Percentiles rank a stretch among this genome's conserved stretches.
phyloP scores from a whole-genome alignment of 2,329 filamentous ascomycete genomes.

The Arthrobotrys sinensis region DNA sequence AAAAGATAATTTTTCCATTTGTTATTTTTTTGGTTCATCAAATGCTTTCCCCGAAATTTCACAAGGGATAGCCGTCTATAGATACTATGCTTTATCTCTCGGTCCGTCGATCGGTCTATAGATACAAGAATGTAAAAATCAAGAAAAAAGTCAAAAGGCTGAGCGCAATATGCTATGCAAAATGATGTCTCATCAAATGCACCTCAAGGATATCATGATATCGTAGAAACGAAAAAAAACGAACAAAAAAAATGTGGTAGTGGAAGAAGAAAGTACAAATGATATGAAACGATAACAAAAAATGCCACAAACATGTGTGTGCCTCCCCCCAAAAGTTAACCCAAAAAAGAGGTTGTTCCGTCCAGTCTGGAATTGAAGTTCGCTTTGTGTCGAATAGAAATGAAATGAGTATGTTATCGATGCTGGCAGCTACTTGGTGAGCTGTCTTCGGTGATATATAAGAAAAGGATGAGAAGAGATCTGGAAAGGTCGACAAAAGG shows the following conservation, averaged over 20 bases:
- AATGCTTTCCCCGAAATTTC: background rate
- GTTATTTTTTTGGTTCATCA: background rate
- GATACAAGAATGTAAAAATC: constrained; percentile 26
- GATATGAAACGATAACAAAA: background rate
- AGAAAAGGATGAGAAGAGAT: constrained; percentile 2
- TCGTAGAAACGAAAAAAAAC: constrained; percentile 20
- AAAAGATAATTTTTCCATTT: too few species aligned
- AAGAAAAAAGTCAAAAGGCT: background rate
- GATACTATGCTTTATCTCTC: constrained; percentile 13
- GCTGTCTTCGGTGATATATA: background rate
- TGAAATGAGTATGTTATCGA: background rate
- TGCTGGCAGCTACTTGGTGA: background rate
- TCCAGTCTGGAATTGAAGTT: constrained; percentile 18
- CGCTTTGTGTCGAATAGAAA: background rate
- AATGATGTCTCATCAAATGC: constrained; percentile 26
- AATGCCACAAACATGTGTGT: background rate
- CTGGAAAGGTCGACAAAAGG: constrained; percentile 13
- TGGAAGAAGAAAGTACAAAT: background rate
- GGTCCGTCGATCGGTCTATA: constrained; percentile 21
- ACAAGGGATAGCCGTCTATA: background rate
- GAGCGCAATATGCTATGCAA: constrained; percentile 17
- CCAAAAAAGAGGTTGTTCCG: background rate
- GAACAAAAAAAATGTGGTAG: background rate
- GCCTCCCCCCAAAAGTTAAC: background rate
- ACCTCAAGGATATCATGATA: constrained; percentile 29